phyloP scores from a whole-genome alignment of 1,139 yeast species.

The Magnusiomyces magnusii region DNA sequence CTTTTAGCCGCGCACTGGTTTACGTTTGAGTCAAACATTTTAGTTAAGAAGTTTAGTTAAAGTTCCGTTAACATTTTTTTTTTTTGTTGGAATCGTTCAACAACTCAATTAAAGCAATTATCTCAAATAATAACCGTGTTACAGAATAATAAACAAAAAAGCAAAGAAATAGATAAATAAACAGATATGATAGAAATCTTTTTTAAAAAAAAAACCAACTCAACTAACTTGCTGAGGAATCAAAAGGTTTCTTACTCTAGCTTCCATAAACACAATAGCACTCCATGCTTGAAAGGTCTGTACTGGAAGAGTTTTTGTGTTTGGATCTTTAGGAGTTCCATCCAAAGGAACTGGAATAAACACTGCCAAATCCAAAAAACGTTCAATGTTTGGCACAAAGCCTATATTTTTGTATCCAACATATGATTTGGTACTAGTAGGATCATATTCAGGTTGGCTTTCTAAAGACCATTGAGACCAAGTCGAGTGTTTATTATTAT shows the following conservation, averaged over 20 bases:
- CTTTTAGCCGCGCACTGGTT: constrained; percentile 1
- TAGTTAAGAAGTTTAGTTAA: neutral
- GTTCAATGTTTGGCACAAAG: constrained; percentile 3
- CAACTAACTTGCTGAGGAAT: neutral
- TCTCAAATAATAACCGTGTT: too few species aligned
- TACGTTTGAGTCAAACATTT: neutral
- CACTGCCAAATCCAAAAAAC: neutral
- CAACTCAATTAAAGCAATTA: too few species aligned
- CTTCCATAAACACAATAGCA: constrained; percentile 13
- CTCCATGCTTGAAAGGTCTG: constrained; percentile 14
- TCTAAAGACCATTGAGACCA: constrained; percentile 2
- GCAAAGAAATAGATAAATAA: too few species aligned
- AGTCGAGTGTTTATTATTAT: neutral
- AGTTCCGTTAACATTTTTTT: too few species aligned
- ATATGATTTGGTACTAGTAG: neutral
- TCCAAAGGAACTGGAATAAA: constrained; percentile 6
- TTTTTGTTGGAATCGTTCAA: too few species aligned
- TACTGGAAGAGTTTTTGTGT: constrained; percentile 5
- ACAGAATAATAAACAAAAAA: too few species aligned
- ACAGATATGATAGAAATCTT: too few species aligned
- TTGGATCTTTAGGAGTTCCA: neutral
- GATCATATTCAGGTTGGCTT: constrained; percentile 3
- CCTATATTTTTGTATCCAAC: constrained; percentile 6
- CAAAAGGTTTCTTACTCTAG: neutral
- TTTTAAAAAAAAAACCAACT: neutral